Conservation (phyloP, 345 rosid genomes). For the Ceriops zippeliana region DNA sequence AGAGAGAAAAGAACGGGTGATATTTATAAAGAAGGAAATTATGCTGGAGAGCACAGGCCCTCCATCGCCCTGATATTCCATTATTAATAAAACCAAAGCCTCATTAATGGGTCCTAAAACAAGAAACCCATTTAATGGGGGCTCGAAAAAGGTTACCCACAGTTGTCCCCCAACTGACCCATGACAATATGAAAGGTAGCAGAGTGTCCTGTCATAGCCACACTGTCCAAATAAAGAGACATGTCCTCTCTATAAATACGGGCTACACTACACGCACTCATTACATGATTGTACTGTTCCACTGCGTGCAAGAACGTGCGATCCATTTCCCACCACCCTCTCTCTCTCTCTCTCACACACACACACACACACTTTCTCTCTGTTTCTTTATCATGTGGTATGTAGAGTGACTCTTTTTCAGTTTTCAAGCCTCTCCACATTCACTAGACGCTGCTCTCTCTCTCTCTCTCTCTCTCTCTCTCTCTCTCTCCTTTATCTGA, state of each 20-base stretch:
- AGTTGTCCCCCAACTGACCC: conserved; percentile 11
- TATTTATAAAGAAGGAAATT: too few relatives aligned
- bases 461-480: conserved; percentile 1
- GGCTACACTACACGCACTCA: background rate
- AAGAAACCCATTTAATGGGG: background rate
- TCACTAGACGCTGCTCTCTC: background rate
- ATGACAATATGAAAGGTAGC: conserved; percentile 19
- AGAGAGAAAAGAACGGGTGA: too few relatives aligned
- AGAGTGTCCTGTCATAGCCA: conserved; percentile 20
- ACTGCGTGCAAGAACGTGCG: conserved; percentile 32
- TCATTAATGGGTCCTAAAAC: too few relatives aligned
- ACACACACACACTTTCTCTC: background rate
- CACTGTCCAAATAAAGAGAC: background rate
- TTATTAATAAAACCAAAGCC: too few relatives aligned
- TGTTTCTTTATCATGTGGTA: background rate
- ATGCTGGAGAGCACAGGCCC: too few relatives aligned
- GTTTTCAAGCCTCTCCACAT: background rate
- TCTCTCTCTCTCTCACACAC: background rate
- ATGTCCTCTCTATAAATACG: conserved; percentile 7
- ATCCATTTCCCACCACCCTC: background rate
- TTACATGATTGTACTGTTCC: conserved; percentile 23
- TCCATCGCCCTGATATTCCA: too few relatives aligned
- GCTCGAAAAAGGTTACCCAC: conserved; percentile 11
- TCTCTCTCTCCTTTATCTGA: conserved; percentile 8
- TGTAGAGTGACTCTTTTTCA: background rate